phyloP scores from a whole-genome alignment of 2,329 filamentous ascomycete genomes.

The Arthroderma uncinatum region DNA sequence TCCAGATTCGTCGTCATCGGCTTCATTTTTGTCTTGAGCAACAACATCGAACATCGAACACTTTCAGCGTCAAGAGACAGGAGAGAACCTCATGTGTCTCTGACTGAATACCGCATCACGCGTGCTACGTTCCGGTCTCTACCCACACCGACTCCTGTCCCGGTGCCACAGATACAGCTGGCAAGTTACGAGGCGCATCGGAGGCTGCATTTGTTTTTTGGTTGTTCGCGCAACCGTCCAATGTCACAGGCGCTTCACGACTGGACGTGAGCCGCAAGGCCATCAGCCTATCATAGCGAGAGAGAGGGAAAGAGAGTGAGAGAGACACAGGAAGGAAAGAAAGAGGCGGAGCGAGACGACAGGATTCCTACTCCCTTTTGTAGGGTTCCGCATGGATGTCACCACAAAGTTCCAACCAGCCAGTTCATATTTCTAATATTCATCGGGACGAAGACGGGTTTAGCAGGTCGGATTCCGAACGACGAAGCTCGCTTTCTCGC shows the following conservation, averaged over 20 bases:
- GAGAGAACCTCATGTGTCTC: neutral
- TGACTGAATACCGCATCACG: neutral
- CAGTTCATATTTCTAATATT: slow-evolving; percentile 1
- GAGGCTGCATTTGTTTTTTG: neutral
- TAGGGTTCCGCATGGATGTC: slow-evolving; percentile 11
- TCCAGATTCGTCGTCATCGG: neutral
- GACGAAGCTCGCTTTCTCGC: slow-evolving; percentile 1
- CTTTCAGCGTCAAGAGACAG: neutral
- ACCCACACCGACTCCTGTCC: neutral
- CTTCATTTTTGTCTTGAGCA: neutral
- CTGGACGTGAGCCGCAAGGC: slow-evolving; percentile 6
- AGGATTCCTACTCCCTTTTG: neutral
- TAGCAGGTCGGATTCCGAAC: slow-evolving; percentile 2
- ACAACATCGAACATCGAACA: neutral
- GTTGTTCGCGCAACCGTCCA: slow-evolving; percentile 3
- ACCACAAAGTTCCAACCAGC: neutral
- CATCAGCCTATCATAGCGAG: neutral
- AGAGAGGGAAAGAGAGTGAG: neutral
- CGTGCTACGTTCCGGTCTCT: neutral
- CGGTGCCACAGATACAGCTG: neutral
- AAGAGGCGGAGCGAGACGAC: neutral
- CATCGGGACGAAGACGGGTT: neutral
- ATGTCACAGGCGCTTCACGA: slow-evolving; percentile 5
- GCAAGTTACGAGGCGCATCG: neutral
- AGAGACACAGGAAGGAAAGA: neutral